phyloP scores from a whole-genome alignment of 306 rosid species.

The Quercus parvula region DNA sequence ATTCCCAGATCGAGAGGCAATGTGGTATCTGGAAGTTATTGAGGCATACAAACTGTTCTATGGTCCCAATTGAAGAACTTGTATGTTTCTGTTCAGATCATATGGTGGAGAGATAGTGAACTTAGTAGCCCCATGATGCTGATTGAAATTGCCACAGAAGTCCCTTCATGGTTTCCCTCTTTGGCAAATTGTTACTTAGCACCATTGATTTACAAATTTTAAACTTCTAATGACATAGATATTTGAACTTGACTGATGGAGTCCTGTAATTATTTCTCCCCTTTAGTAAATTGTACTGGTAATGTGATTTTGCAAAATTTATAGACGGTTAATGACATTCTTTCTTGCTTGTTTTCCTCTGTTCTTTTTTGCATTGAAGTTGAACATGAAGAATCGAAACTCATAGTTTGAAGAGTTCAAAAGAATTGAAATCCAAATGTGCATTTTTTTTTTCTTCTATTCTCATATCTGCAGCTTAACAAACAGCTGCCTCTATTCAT shows the following conservation, averaged over 20 bases:
- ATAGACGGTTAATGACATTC: neutral
- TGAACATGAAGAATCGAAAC: neutral
- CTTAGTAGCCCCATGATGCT: neutral
- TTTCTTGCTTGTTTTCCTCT: neutral
- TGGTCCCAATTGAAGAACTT: conserved; percentile 56
- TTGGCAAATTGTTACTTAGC: neutral
- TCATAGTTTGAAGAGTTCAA: too few species aligned
- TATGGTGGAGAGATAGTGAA: neutral
- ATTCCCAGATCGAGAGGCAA: conserved; percentile 72
- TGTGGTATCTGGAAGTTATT: conserved; percentile 93
- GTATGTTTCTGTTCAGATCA: conserved; percentile 1
- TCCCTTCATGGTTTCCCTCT: neutral
- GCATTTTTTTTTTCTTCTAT: too few species aligned
- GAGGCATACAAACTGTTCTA: conserved; percentile 84
- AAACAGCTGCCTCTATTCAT: too few species aligned
- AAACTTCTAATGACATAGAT: neutral
- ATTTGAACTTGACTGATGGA: neutral
- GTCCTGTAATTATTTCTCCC: neutral
- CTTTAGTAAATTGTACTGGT: neutral
- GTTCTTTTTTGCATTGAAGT: neutral
- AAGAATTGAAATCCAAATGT: too few species aligned
- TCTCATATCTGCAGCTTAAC: too few species aligned
- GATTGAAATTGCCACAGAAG: neutral
- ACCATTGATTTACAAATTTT: neutral
- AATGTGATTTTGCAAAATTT: neutral